These are phyloP conservation scores for Sporothrix humicola DNA, from an alignment of 2,329 filamentous ascomycete species.

Conservation along the genomic window DNA sequence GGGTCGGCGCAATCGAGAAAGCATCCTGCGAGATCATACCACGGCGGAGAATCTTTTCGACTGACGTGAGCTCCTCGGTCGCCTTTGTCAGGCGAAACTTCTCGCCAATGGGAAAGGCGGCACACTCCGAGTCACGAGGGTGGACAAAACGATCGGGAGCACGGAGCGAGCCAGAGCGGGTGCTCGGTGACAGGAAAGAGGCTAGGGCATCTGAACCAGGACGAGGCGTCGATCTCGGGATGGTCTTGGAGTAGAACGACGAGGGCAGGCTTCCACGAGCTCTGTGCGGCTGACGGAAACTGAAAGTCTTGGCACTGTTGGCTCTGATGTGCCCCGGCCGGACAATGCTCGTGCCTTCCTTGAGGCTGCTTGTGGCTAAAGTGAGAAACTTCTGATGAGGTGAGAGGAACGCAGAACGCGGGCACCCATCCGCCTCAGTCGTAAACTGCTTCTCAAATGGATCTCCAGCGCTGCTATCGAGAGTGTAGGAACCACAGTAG, in stretches of 20 bases:
- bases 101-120: conserved; percentile 47
- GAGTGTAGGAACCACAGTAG: conserved; percentile 14
- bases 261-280: conserved; percentile 30
- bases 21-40: conserved; percentile 51
- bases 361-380: conserved; percentile 7
- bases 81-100: conserved; percentile 55
- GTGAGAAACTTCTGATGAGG: not conserved
- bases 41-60: conserved; percentile 54
- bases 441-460: not conserved
- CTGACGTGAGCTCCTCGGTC: conserved; percentile 49
- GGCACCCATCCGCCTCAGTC: not conserved
- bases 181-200: conserved; percentile 4
- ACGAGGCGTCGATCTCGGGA: conserved; percentile 31
- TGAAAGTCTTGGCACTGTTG: conserved; percentile 18
- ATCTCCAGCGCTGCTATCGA: conserved; percentile 35
- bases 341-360: not conserved
- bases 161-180: conserved; percentile 37
- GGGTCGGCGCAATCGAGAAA: conserved; percentile 48
- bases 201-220: conserved; percentile 40
- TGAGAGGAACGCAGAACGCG: conserved; percentile 18
- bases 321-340: not conserved
- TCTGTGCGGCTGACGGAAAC: conserved; percentile 11
- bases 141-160: conserved; percentile 60
- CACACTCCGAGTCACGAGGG: conserved; percentile 43
- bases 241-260: conserved; percentile 34